phyloP scores from a whole-genome alignment of 441 rosid species.

The Populus hybrid region DNA sequence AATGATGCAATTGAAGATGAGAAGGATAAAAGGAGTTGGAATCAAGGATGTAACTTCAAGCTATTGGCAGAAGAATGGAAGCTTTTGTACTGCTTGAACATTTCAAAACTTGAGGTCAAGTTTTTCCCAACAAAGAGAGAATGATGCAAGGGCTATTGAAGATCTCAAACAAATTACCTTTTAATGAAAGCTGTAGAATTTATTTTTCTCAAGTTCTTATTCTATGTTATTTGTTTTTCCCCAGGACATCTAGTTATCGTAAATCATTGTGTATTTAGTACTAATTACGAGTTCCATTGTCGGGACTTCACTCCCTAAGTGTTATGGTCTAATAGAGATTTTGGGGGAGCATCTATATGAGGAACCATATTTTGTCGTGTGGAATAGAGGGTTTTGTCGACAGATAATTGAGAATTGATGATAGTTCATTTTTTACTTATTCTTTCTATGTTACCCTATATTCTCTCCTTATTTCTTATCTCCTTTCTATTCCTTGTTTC shows the following conservation, averaged over 20 bases:
- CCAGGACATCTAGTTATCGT: background rate
- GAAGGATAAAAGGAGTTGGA: background rate
- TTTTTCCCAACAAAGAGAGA: background rate
- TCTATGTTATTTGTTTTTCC: background rate
- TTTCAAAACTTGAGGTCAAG: background rate
- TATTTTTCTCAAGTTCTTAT: background rate
- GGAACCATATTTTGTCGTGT: background rate
- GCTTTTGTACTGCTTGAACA: background rate
- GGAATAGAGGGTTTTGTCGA: background rate
- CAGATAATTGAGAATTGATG: background rate
- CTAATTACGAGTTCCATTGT: background rate
- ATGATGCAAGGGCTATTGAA: background rate
- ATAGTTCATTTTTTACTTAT: background rate
- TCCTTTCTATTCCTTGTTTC: background rate
- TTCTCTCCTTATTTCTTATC: background rate
- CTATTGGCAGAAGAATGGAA: background rate
- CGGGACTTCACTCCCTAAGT: background rate
- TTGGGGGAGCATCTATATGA: background rate
- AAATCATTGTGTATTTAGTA: background rate
- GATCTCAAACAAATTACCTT: background rate
- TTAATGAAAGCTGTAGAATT: too few species aligned
- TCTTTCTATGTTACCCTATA: background rate
- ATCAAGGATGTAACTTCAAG: background rate
- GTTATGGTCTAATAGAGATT: background rate
- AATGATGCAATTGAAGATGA: background rate